Evolutionary conservation across 768 basidiomycete genomes (phyloP).

Genomic region (Lactarius akahatsu): DNA sequence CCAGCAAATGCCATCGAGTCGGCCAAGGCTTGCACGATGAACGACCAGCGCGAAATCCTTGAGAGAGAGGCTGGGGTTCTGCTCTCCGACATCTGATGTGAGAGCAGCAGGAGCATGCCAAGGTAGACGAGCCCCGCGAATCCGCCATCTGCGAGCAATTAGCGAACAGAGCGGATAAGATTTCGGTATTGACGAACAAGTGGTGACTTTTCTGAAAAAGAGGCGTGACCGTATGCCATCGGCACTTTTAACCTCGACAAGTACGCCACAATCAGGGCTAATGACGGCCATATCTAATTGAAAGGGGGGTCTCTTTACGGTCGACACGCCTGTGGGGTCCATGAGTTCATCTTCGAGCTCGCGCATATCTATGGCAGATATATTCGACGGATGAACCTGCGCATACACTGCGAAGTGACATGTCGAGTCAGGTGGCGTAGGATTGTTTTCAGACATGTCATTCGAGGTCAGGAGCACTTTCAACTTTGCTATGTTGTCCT

Average conservation of each 20-base stretch:
- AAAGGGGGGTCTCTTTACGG: slow-evolving; percentile 54
- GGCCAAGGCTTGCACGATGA: slow-evolving; percentile 72
- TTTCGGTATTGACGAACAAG: slow-evolving; percentile 36
- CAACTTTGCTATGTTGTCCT: slow-evolving; percentile 20
- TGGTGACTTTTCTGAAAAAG: slow-evolving; percentile 47
- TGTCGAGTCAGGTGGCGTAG: slow-evolving; percentile 39
- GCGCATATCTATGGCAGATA: slow-evolving; percentile 57
- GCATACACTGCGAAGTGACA: slow-evolving; percentile 69
- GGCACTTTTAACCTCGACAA: slow-evolving; percentile 64
- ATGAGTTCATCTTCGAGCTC: slow-evolving; percentile 75
- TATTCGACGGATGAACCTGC: slow-evolving; percentile 55
- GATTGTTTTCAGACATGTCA: slow-evolving; percentile 19
- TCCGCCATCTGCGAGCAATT: slow-evolving; percentile 60
- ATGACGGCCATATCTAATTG: slow-evolving; percentile 63
- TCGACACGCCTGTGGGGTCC: slow-evolving; percentile 69
- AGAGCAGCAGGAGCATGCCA: slow-evolving; percentile 60
- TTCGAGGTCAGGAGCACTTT: slow-evolving; percentile 12
- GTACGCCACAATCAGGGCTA: slow-evolving; percentile 77
- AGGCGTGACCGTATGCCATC: slow-evolving; percentile 53
- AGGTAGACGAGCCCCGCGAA: slow-evolving; percentile 66
- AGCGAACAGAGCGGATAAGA: slow-evolving; percentile 2
- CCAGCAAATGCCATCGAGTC: slow-evolving; percentile 86
- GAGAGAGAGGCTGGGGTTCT: slow-evolving; percentile 77
- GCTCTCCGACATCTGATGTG: slow-evolving; percentile 71
- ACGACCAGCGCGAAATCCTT: slow-evolving; percentile 80